Percentiles rank a stretch among this genome's conserved stretches.
phyloP scores from a whole-genome alignment of 345 rosid genomes.

The Gossypium australe region DNA sequence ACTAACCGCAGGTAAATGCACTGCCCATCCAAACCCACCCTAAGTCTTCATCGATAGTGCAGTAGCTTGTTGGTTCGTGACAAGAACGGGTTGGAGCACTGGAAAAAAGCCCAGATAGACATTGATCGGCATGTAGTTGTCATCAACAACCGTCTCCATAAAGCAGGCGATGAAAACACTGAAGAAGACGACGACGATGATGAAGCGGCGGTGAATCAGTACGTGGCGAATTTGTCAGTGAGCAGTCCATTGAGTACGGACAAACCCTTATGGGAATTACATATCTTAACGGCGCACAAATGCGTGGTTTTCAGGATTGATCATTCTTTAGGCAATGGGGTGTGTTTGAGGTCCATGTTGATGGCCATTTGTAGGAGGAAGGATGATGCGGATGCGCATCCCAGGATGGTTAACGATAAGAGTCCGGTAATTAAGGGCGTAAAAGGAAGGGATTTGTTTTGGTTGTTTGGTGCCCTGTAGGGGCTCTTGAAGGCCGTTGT shows the following conservation, averaged over 20 bases:
- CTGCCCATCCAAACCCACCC: too few relatives aligned
- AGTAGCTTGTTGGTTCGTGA: constrained; percentile 49
- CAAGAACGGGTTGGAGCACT: constrained; percentile 36
- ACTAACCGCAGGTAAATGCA: too few relatives aligned
- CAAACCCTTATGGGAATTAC: constrained; percentile 62
- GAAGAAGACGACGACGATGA: not conserved
- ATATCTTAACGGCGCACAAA: constrained; percentile 28
- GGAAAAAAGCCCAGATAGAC: constrained; percentile 44
- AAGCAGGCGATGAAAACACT: not conserved
- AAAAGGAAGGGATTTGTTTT: constrained; percentile 13
- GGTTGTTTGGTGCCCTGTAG: constrained; percentile 1
- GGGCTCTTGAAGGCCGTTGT: constrained; percentile 27
- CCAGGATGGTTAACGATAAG: constrained; percentile 16
- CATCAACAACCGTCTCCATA: constrained; percentile 8
- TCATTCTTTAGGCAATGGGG: constrained; percentile 58
- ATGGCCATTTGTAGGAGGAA: constrained; percentile 33
- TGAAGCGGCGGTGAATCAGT: constrained; percentile 29
- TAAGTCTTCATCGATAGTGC: constrained; percentile 27
- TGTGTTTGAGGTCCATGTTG: constrained; percentile 50
- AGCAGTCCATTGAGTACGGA: constrained; percentile 29
- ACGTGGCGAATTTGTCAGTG: constrained; percentile 41
- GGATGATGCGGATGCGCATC: constrained; percentile 28
- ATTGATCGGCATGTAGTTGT: constrained; percentile 31
- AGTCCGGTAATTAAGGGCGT: not conserved
- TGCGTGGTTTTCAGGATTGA: constrained; percentile 44